phyloP scores from a whole-genome alignment of 129 eudicot genomes.

The Flaveria bidentis region DNA sequence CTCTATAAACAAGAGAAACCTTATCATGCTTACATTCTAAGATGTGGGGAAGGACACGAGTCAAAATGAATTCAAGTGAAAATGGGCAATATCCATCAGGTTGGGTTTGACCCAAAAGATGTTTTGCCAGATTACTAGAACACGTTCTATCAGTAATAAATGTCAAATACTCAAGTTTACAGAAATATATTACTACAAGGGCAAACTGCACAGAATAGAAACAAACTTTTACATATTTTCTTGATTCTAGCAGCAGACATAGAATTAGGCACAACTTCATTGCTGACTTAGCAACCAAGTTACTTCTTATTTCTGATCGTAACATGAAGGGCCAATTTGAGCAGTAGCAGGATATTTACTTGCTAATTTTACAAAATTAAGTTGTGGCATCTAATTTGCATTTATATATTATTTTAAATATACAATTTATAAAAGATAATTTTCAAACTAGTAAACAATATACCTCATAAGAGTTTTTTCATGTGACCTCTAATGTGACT shows the following conservation, averaged over 20 bases:
- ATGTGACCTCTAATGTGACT: background rate
- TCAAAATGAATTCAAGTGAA: background rate
- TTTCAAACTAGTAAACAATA: background rate
- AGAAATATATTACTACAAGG: background rate
- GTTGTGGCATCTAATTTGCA: background rate
- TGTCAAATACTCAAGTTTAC: background rate
- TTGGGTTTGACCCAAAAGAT: background rate
- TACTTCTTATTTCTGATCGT: background rate
- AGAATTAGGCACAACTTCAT: background rate
- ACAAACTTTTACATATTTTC: background rate
- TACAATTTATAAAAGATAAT: background rate
- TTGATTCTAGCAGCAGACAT: background rate
- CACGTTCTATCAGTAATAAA: background rate
- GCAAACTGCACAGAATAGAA: background rate
- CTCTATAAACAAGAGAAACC: background rate
- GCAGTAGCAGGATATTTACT: background rate
- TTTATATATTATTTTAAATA: too few relatives aligned
- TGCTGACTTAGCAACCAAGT: background rate
- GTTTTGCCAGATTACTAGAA: background rate
- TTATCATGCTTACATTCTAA: background rate
- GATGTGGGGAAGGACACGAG: background rate
- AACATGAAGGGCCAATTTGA: background rate
- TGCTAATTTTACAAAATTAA: background rate
- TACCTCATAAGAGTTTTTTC: background rate
- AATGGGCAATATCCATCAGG: background rate